Conservation (phyloP, 2,329 filamentous ascomycete genomes). For the Aspergillus caelatus region DNA sequence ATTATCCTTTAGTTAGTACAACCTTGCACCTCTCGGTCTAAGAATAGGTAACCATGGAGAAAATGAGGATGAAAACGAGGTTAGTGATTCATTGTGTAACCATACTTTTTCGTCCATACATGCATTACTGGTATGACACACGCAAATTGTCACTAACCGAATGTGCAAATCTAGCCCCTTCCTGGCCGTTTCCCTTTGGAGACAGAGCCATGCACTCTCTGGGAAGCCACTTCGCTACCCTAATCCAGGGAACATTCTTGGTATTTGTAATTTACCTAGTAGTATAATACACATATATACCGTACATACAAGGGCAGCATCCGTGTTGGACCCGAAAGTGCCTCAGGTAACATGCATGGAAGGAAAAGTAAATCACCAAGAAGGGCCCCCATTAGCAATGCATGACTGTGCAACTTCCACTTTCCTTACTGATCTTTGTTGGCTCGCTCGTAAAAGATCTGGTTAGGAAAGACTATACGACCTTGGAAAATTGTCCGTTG, state of each 20-base stretch:
- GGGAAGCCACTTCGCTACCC: no score
- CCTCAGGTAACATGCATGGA: background rate
- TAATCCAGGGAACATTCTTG: background rate
- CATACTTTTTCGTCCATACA: background rate
- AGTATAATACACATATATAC: background rate
- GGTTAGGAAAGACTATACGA: background rate
- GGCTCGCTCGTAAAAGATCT: background rate
- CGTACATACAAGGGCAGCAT: background rate
- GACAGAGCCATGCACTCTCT: slow-evolving; percentile 7
- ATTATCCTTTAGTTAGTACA: background rate
- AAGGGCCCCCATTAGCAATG: slow-evolving; percentile 7
- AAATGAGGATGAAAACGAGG: background rate
- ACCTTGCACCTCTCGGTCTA: background rate
- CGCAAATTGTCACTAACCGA: background rate
- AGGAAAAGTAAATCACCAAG: slow-evolving; percentile 6
- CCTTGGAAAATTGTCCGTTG: background rate
- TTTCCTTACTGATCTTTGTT: slow-evolving; percentile 9
- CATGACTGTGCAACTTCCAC: slow-evolving; percentile 5
- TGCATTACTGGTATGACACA: slow-evolving; percentile 6
- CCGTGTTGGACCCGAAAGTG: background rate
- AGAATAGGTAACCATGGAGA: slow-evolving; percentile 1
- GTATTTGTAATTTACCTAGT: background rate
- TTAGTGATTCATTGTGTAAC: slow-evolving; percentile 11
- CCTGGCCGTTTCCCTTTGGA: background rate
- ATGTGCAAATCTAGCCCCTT: slow-evolving; percentile 11